phyloP scores from a whole-genome alignment of 768 basidiomycete species.

The Amyloporia xantha region DNA sequence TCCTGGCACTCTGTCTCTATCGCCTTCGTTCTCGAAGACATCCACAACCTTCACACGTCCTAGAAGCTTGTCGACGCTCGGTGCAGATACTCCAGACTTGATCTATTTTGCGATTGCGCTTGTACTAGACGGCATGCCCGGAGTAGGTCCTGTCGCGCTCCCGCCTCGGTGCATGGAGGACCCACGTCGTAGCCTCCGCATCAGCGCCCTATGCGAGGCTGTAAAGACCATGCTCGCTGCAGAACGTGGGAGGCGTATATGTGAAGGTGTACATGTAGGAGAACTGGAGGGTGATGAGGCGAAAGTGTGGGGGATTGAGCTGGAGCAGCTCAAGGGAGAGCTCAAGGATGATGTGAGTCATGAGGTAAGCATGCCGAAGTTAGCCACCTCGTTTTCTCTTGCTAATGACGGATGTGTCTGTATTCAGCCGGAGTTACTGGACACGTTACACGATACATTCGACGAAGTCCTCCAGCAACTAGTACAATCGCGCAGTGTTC shows the following conservation, averaged over 20 bases:
- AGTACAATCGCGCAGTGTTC: slow-evolving; percentile 63
- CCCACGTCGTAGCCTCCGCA: slow-evolving; percentile 63
- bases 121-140: slow-evolving; percentile 57
- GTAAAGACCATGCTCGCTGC: slow-evolving; percentile 59
- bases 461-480: slow-evolving; percentile 75
- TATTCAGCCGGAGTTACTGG: slow-evolving; percentile 50
- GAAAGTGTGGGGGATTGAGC: slow-evolving; percentile 65
- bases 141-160: slow-evolving; percentile 67
- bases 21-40: slow-evolving; percentile 25
- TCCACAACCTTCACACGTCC: slow-evolving; percentile 29
- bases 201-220: slow-evolving; percentile 67
- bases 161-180: slow-evolving; percentile 75
- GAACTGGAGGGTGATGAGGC: slow-evolving; percentile 44
- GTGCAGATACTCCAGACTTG: slow-evolving; percentile 9
- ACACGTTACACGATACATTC: slow-evolving; percentile 64
- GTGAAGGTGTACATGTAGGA: slow-evolving; percentile 40
- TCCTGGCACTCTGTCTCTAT: slow-evolving; percentile 36
- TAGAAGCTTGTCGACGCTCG: slow-evolving; percentile 25
- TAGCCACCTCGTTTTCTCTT: too few species aligned
- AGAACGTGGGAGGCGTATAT: slow-evolving; percentile 59
- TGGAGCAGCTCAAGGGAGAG: slow-evolving; percentile 48
- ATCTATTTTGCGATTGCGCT: slow-evolving; percentile 25
- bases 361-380: slow-evolving; percentile 21
- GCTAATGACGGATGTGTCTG: too few species aligned
- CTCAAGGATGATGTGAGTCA: slow-evolving; percentile 56